Conservation (phyloP, 2,329 filamentous ascomycete genomes). For the Fusarium austroafricanum region DNA sequence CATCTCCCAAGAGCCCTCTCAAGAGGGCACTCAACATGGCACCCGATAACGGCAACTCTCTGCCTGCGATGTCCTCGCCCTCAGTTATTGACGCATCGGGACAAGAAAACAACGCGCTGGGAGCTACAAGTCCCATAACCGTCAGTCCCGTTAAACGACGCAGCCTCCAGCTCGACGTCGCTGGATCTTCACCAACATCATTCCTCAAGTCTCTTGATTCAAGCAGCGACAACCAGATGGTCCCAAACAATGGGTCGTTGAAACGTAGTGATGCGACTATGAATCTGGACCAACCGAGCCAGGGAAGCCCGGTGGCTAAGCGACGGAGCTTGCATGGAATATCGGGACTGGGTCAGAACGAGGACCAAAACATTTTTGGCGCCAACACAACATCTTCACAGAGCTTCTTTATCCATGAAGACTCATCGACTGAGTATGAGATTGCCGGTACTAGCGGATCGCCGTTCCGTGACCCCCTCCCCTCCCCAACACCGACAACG, state of each 20-base stretch:
- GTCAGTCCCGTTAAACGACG: constrained; percentile 61
- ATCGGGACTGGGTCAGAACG: constrained; percentile 66
- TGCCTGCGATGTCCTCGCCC: constrained; percentile 56
- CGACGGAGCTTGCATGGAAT: constrained; percentile 86
- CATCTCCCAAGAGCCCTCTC: constrained; percentile 83
- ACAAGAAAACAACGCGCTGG: constrained; percentile 57
- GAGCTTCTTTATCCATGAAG: constrained; percentile 66
- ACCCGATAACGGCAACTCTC: constrained; percentile 76
- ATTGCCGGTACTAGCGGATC: constrained; percentile 55
- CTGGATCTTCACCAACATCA: constrained; percentile 63
- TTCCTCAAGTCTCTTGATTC: constrained; percentile 64
- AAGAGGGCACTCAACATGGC: constrained; percentile 80
- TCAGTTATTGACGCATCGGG: constrained; percentile 54
- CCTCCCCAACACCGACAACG: constrained; percentile 60
- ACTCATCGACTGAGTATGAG: constrained; percentile 63
- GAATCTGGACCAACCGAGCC: constrained; percentile 82
- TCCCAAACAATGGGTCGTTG: constrained; percentile 75
- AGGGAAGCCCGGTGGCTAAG: constrained; percentile 90
- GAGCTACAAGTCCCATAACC: constrained; percentile 51
- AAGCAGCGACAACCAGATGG: constrained; percentile 50
- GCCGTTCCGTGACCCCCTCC: constrained; percentile 54
- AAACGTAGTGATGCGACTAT: constrained; percentile 93
- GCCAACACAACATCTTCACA: constrained; percentile 56
- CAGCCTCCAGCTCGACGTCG: constrained; percentile 68
- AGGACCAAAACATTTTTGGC: constrained; percentile 82